Evolutionary conservation across 371 early-diverging fungal species (phyloP), one percentile per base, ranked within the genome.

Genomic region (Mucor lusitanicus): DNA sequence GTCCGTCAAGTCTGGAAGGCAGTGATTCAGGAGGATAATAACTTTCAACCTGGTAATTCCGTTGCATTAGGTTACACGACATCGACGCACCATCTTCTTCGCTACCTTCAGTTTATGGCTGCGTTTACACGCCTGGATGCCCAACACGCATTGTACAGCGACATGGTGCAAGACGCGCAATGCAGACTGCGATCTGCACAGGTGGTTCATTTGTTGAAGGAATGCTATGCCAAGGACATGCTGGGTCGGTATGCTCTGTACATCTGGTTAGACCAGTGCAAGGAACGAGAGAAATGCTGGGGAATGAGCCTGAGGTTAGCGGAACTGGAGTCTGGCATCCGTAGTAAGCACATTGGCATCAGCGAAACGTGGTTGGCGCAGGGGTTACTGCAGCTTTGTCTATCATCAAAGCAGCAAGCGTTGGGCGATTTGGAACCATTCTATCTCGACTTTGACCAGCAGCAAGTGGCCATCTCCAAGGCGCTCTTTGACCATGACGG

Each of bases 401-500:
- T 78, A 62, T 67, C 55, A 23, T 58, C 56, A 15, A 59, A 64
- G 21, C 42, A 50, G 13, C 48, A 50, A 7, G 23, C 12, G 25
- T 25, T 69, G n/a, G 55, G 28, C 17, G 53, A 64, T 27, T 39
- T 61, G 39, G 40, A 66, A 0, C 11, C 37, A 7, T 81, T 81
- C 64, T 81, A 78, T 61, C 59, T 67, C n/a, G 33, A 55, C n/a
- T 42, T 70, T 11, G 23, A 65, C 28, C 68, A 61, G 32, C 30
- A 68, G 4, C 48, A 69, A 3, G 23, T 53, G 1, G 2, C 8
- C 0, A 28, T 70, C 1, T 79, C 80, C 6, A 76, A 79, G 50
- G 76, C 83, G 0, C 56, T 85, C 48, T 83, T 83, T 65, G 62
- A 73, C 35, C 46, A 71, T 13, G 73, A 82, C 50, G 78, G 78